Percentiles rank a stretch among this genome's conserved stretches.
phyloP scores from a whole-genome alignment of 305 asterid genomes.

The Ilex paraguariensis region DNA sequence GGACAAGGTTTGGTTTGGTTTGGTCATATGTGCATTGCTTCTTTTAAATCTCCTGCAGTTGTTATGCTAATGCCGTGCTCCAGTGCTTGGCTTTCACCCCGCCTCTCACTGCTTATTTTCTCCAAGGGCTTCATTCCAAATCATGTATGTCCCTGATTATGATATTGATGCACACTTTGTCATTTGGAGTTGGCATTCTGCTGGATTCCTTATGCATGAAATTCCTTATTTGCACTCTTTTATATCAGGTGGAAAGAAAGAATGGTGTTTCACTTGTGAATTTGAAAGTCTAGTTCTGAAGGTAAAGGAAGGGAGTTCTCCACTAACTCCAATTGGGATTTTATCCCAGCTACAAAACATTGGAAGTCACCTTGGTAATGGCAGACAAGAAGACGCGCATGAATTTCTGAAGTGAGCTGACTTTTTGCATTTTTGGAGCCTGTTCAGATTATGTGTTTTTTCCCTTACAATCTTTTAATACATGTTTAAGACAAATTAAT shows the following conservation, averaged over 20 bases:
- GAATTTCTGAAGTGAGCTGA: slow-evolving; percentile 49
- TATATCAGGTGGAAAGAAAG: slow-evolving; percentile 40
- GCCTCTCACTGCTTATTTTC: slow-evolving; percentile 50
- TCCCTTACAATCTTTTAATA: too few species aligned
- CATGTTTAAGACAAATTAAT: neutral
- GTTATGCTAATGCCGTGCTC: slow-evolving; percentile 68
- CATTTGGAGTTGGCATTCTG: slow-evolving; percentile 3
- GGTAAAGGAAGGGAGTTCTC: slow-evolving; percentile 32
- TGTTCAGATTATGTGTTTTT: neutral
- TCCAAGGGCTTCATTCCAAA: slow-evolving; percentile 49
- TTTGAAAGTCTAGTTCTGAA: slow-evolving; percentile 38
- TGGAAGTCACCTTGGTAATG: slow-evolving; percentile 39
- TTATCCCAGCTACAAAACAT: slow-evolving; percentile 44
- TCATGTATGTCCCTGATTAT: slow-evolving; percentile 37
- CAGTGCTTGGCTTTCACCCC: slow-evolving; percentile 58
- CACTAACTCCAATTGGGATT: slow-evolving; percentile 47
- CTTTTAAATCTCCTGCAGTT: slow-evolving; percentile 34
- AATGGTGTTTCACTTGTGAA: slow-evolving; percentile 51
- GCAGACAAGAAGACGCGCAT: slow-evolving; percentile 63
- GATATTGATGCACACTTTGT: neutral
- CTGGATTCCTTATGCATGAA: neutral
- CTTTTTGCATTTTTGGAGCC: neutral
- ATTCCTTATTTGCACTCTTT: slow-evolving; percentile 10
- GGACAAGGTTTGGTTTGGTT: neutral
- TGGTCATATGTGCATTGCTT: neutral